Percentiles rank a stretch among this genome's conserved stretches.
These are phyloP conservation scores for Lepidium sativum DNA, from an alignment of 345 rosid species.

Conservation along the genomic window DNA sequence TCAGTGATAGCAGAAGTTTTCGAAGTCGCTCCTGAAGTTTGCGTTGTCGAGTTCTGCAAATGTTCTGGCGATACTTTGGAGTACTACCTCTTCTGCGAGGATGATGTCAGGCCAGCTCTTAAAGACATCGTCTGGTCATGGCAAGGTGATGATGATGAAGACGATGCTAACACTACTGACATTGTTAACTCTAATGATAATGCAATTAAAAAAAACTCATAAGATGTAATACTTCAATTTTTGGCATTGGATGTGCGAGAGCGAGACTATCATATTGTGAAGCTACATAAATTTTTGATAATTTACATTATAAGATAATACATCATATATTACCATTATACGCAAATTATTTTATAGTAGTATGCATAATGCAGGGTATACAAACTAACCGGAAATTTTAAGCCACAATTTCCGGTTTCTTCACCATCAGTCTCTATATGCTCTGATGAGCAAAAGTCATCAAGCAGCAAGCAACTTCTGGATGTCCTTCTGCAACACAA, in stretches of 20 bases:
- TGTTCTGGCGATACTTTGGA: slow-evolving; percentile 55
- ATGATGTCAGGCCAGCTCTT: slow-evolving; percentile 66
- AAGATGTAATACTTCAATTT: background rate
- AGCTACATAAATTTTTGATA: background rate
- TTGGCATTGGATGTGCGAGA: slow-evolving; percentile 15
- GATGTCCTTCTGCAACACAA: slow-evolving; percentile 22
- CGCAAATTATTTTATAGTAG: background rate
- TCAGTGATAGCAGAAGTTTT: slow-evolving; percentile 58
- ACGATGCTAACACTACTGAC: background rate
- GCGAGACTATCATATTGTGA: slow-evolving; percentile 1
- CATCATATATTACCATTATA: background rate
- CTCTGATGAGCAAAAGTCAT: background rate
- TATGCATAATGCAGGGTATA: background rate
- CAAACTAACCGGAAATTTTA: background rate
- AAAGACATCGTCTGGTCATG: slow-evolving; percentile 78
- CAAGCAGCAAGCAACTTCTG: slow-evolving; percentile 24
- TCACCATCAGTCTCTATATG: background rate
- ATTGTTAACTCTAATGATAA: background rate
- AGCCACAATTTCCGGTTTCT: background rate
- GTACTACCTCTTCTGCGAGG: no score
- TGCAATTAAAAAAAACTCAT: background rate
- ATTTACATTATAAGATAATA: background rate
- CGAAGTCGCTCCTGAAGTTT: slow-evolving; percentile 56
- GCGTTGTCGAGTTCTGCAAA: slow-evolving; percentile 66
- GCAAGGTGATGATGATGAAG: slow-evolving; percentile 52